These are phyloP conservation scores for Gossypium trilobum DNA, from an alignment of 441 rosid genomes.

Conservation along the genomic window DNA sequence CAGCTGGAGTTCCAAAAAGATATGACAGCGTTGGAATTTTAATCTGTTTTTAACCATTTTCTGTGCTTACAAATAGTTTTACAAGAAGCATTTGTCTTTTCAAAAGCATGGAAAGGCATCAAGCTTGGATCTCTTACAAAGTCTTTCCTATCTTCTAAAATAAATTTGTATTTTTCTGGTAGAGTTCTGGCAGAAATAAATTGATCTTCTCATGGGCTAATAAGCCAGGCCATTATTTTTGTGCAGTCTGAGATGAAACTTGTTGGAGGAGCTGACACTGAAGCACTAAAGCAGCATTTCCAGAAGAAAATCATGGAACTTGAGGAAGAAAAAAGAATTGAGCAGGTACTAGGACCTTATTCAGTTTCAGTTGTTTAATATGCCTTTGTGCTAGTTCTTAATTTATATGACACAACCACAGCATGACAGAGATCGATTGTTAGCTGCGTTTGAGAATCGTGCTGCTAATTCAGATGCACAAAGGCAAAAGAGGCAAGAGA, in stretches of 20 bases:
- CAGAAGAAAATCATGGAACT: conserved; percentile 61
- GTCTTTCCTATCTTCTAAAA: neutral
- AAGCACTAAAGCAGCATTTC: conserved; percentile 52
- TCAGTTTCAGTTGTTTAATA: conserved; percentile 9
- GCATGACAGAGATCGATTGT: conserved; percentile 52
- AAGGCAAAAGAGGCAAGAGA: conserved; percentile 38
- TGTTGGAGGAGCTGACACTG: conserved; percentile 39
- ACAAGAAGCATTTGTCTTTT: neutral
- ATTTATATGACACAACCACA: conserved; percentile 22
- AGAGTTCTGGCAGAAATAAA: neutral
- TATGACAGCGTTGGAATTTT: neutral
- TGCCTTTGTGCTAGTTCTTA: conserved; percentile 8
- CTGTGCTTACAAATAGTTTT: neutral
- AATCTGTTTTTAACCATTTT: neutral
- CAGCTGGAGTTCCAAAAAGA: neutral
- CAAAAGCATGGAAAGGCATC: neutral
- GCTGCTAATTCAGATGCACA: conserved; percentile 52
- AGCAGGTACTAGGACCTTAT: conserved; percentile 32
- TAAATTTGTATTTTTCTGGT: neutral
- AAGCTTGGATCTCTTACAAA: neutral
- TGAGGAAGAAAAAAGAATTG: conserved; percentile 57
- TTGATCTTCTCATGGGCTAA: neutral
- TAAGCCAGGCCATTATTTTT: conserved; percentile 4
- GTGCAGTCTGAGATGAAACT: conserved; percentile 57
- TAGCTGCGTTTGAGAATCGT: conserved; percentile 47